Percentiles rank a stretch among this genome's conserved stretches.
Conservation (phyloP, 129 eudicot genomes). For the Arctium minus region DNA sequence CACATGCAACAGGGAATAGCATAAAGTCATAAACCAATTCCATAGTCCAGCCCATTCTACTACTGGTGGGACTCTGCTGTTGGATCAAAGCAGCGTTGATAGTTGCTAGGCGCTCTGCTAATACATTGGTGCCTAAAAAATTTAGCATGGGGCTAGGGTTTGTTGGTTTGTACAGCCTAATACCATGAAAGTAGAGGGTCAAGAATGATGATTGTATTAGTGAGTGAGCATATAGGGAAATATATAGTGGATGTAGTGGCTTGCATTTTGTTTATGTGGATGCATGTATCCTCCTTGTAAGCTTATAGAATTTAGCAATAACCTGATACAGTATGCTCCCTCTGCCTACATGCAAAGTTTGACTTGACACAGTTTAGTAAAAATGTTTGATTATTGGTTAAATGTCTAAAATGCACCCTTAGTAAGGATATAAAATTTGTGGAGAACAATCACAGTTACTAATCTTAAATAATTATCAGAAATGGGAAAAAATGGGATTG, state of each 20-base stretch:
- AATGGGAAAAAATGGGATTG: neutral
- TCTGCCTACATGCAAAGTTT: neutral
- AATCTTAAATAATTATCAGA: neutral
- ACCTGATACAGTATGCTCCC: neutral
- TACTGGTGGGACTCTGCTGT: neutral
- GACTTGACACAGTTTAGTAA: neutral
- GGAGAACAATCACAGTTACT: neutral
- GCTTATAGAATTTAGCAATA: neutral
- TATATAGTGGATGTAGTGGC: neutral
- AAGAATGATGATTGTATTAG: neutral
- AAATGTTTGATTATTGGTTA: neutral
- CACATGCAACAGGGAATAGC: neutral
- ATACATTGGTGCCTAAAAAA: neutral
- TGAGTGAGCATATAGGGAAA: neutral
- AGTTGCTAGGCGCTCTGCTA: neutral
- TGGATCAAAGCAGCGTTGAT: neutral
- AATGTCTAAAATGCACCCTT: neutral
- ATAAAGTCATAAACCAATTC: neutral
- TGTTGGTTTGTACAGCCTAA: neutral
- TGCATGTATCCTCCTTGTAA: neutral
- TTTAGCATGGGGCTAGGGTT: neutral
- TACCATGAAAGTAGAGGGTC: neutral
- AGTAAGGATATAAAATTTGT: neutral
- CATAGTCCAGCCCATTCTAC: neutral
- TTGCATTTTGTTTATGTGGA: neutral